Conservation (phyloP, 805 yeast genomes). For the Ogataea methylovora region DNA sequence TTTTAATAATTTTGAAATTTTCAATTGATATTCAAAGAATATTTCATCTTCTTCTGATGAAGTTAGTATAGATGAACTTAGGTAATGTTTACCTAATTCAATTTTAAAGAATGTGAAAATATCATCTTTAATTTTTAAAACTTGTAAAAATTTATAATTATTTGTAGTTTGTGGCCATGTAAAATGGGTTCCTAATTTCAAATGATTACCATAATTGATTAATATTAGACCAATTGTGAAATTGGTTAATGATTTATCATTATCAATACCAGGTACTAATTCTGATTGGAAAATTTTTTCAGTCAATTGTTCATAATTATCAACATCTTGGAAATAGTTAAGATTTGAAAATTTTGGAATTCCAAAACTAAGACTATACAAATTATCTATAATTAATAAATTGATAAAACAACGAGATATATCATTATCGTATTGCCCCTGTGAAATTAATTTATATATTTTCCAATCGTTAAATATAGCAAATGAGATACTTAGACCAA, state of each 20-base stretch:
- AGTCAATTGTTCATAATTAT: background rate
- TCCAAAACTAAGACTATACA: constrained; percentile 48
- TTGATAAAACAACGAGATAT: no score
- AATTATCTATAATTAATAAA: constrained; percentile 42
- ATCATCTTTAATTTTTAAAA: constrained; percentile 17
- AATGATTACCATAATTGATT: background rate
- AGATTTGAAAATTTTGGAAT: constrained; percentile 20
- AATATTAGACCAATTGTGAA: constrained; percentile 14
- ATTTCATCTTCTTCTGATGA: constrained; percentile 12
- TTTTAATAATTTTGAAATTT: constrained; percentile 20
- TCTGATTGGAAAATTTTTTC: background rate
- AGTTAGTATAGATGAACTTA: background rate
- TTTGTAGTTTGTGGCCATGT: no score
- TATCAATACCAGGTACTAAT: background rate
- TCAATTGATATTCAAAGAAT: constrained; percentile 22
- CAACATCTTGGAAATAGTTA: constrained; percentile 14
- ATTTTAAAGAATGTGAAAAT: constrained; percentile 9
- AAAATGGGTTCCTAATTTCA: constrained; percentile 2
- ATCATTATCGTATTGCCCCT: constrained; percentile 1
- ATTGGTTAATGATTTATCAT: constrained; percentile 1
- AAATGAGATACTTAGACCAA: constrained; percentile 46
- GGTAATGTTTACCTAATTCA: constrained; percentile 2
- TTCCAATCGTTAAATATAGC: constrained; percentile 53
- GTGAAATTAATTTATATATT: constrained; percentile 31
- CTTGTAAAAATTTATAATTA: constrained; percentile 14